Conservation (phyloP, 345 rosid genomes). For the Populus deltoides region DNA sequence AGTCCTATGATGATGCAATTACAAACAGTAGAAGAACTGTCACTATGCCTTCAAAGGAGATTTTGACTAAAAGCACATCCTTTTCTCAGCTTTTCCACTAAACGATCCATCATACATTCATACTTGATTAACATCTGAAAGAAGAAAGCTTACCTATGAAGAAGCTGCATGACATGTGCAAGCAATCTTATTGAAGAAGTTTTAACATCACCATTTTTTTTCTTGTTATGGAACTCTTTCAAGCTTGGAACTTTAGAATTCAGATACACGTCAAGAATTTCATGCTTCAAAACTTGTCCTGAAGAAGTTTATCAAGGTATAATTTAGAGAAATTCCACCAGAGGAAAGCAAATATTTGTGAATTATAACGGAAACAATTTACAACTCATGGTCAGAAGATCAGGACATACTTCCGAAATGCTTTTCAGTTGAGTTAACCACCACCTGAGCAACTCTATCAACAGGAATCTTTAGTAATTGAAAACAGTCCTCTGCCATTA, state of each 20-base stretch:
- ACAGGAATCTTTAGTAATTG: constrained; percentile 63
- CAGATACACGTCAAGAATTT: constrained; percentile 53
- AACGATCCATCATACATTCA: neutral
- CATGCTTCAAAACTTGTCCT: constrained; percentile 89
- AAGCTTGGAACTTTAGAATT: constrained; percentile 76
- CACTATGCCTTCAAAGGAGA: neutral
- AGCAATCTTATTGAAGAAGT: constrained; percentile 52
- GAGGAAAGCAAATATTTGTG: neutral
- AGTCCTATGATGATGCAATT: neutral
- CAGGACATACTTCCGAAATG: constrained; percentile 80
- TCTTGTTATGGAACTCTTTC: constrained; percentile 55
- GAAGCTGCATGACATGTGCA: constrained; percentile 57
- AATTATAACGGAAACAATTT: neutral
- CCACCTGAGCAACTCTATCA: constrained; percentile 66
- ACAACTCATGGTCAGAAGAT: neutral
- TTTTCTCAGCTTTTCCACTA: neutral
- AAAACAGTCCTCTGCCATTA: constrained; percentile 90
- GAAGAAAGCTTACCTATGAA: constrained; percentile 58
- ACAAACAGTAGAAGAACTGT: neutral
- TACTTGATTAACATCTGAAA: neutral
- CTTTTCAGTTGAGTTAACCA: constrained; percentile 77
- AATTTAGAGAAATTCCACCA: constrained; percentile 7
- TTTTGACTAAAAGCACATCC: neutral
- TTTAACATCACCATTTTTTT: constrained; percentile 45
- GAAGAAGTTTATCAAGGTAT: constrained; percentile 11